A percentile compares a stretch with the other conserved stretches of the same genome.
Conservation (phyloP, 352 stramenopile species). For the Globisporangium ultimum region DNA sequence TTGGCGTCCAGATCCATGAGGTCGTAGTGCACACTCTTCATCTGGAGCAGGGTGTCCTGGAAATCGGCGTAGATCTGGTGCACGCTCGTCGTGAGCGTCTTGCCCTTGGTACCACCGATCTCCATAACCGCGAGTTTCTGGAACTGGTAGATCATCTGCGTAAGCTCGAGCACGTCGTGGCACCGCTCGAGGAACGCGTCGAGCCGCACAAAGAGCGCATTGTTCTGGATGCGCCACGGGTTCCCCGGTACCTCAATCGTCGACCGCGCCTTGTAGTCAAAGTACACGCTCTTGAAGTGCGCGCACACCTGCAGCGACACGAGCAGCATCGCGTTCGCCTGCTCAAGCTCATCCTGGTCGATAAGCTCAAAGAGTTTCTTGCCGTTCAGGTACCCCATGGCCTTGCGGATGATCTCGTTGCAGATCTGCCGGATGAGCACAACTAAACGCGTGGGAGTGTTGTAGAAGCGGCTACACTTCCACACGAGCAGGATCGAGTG, state of each 20-base stretch:
- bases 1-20: conserved; percentile 89
- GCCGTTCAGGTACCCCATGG: conserved; percentile 68
- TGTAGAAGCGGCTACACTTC: conserved; percentile 91
- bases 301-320: conserved; percentile 78
- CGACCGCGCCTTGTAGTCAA: conserved; percentile 90
- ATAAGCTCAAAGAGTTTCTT: conserved; percentile 79
- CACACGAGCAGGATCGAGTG: conserved; percentile 89
- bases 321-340: conserved; percentile 70
- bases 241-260: conserved; percentile 78
- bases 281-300: conserved; percentile 90
- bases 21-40: conserved; percentile 85
- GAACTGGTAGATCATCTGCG: conserved; percentile 89
- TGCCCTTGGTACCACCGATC: conserved; percentile 91
- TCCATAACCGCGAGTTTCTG: conserved; percentile 86
- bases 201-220: conserved; percentile 88
- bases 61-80: conserved; percentile 89
- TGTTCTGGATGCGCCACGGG: conserved; percentile 90
- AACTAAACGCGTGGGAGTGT: conserved; percentile 83
- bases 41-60: conserved; percentile 61
- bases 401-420: conserved; percentile 86
- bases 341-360: conserved; percentile 66
- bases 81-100: conserved; percentile 88
- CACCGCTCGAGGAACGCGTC: conserved; percentile 91
- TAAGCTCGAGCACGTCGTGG: conserved; percentile 89
- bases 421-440: conserved; percentile 88